A percentile compares a stretch with the other conserved stretches of the same genome.
Conservation (phyloP, 148 eudicot genomes). For the Rhododendron mucronatum region DNA sequence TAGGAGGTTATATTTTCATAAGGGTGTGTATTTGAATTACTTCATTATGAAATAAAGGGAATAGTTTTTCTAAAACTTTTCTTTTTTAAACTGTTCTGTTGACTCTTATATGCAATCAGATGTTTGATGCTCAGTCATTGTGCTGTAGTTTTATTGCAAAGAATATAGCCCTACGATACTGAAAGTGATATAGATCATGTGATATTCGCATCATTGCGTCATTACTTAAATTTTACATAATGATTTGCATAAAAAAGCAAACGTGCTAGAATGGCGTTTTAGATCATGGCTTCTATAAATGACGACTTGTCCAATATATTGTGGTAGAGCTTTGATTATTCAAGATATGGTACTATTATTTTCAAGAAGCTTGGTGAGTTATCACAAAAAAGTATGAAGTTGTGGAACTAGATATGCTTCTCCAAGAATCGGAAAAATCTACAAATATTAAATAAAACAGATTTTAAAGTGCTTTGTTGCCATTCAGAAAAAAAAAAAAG, state of each 20-base stretch:
- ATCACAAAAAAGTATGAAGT: background rate
- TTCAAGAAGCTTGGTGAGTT: background rate
- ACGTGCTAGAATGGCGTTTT: background rate
- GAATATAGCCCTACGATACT: background rate
- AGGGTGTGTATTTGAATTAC: constrained; percentile 26
- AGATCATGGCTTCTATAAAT: background rate
- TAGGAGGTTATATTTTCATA: constrained; percentile 19
- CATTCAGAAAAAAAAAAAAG: background rate
- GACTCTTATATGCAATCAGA: background rate
- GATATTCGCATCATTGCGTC: background rate
- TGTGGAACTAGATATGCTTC: background rate
- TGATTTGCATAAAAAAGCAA: background rate
- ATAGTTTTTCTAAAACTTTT: background rate
- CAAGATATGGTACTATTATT: background rate
- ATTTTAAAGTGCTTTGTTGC: background rate
- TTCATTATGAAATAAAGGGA: constrained; percentile 10
- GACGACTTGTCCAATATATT: background rate
- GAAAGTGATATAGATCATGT: background rate
- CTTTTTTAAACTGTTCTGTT: background rate
- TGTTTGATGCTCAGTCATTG: background rate
- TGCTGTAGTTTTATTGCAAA: background rate
- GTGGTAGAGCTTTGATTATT: background rate
- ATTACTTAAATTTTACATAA: background rate
- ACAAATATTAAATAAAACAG: background rate
- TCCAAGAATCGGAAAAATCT: background rate